Percentiles rank a stretch among this genome's conserved stretches.
Conservation (phyloP, 2,329 filamentous ascomycete species). For the Chalaropsis ovoidea region DNA sequence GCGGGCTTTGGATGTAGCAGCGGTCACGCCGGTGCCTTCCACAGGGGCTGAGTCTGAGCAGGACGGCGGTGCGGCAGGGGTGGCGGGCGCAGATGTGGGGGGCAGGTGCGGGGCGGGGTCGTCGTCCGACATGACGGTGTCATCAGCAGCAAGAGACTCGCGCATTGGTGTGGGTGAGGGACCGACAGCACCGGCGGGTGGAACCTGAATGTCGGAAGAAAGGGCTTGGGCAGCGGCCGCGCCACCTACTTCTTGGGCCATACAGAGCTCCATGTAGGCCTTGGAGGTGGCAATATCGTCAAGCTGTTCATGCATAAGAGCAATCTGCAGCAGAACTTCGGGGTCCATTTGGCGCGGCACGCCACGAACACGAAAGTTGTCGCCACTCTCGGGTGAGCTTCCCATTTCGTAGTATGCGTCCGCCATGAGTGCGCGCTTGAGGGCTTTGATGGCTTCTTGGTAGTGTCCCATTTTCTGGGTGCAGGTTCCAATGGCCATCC, state of each 20-base stretch:
- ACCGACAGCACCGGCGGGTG: slow-evolving; percentile 29
- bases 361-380: slow-evolving; percentile 41
- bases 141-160: slow-evolving; percentile 14
- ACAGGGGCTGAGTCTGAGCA: slow-evolving; percentile 29
- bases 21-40: slow-evolving; percentile 72
- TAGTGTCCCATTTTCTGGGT: slow-evolving; percentile 80
- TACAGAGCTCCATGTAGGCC: slow-evolving; percentile 89
- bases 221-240: slow-evolving; percentile 36
- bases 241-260: slow-evolving; percentile 79
- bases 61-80: not conserved
- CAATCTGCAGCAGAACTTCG: slow-evolving; percentile 82
- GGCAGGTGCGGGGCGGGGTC: slow-evolving; percentile 11
- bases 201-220: slow-evolving; percentile 43
- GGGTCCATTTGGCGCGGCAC: slow-evolving; percentile 63
- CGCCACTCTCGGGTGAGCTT: slow-evolving; percentile 35
- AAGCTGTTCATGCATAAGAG: slow-evolving; percentile 73
- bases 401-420: slow-evolving; percentile 71
- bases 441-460: slow-evolving; percentile 84
- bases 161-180: slow-evolving; percentile 3
- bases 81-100: not conserved
- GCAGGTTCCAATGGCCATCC: slow-evolving; percentile 89
- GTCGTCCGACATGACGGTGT: slow-evolving; percentile 30
- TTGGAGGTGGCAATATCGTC: slow-evolving; percentile 70
- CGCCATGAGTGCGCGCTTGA: slow-evolving; percentile 82
- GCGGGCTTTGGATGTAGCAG: slow-evolving; percentile 80